Evolutionary conservation across 805 yeast genomes (phyloP).

Genomic region (Yamadazyma tumulicola): DNA sequence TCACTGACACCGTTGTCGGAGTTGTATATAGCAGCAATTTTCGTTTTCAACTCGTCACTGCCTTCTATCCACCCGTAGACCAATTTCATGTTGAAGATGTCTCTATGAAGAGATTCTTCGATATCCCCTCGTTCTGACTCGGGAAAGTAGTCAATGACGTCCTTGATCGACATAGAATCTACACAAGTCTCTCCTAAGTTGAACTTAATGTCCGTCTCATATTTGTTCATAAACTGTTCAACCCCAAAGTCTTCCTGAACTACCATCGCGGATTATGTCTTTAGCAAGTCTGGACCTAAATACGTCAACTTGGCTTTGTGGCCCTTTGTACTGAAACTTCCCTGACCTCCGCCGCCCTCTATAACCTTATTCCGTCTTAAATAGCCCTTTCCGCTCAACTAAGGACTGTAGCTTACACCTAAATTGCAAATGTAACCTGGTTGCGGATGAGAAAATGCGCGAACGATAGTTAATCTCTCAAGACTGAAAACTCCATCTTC

Average conservation of each 20-base stretch:
- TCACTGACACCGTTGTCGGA: constrained; percentile 18
- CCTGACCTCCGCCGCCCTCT: no score
- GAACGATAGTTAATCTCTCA: no score
- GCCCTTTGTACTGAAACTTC: no score
- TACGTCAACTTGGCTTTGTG: no score
- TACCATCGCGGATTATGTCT: no score
- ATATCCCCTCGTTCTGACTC: constrained; percentile 2
- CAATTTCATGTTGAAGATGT: constrained; percentile 24
- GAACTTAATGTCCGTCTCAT: constrained; percentile 36
- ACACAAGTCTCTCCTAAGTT: constrained; percentile 55
- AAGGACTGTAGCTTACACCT: no score
- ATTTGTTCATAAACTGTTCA: constrained; percentile 53
- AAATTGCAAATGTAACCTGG: no score
- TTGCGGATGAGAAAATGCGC: no score
- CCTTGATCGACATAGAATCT: constrained; percentile 39
- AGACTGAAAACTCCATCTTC: no score
- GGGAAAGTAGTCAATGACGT: constrained; percentile 25
- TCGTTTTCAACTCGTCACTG: constrained; percentile 32
- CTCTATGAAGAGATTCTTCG: constrained; percentile 14
- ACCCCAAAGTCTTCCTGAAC: constrained; percentile 45
- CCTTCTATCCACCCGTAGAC: constrained; percentile 49
- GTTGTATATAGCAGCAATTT: constrained; percentile 35
- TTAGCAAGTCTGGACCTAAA: no score
- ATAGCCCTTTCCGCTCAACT: no score
- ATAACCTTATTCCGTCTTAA: no score